phyloP scores from a whole-genome alignment of 179 eudicot species.

The Patellifolia procumbens region DNA sequence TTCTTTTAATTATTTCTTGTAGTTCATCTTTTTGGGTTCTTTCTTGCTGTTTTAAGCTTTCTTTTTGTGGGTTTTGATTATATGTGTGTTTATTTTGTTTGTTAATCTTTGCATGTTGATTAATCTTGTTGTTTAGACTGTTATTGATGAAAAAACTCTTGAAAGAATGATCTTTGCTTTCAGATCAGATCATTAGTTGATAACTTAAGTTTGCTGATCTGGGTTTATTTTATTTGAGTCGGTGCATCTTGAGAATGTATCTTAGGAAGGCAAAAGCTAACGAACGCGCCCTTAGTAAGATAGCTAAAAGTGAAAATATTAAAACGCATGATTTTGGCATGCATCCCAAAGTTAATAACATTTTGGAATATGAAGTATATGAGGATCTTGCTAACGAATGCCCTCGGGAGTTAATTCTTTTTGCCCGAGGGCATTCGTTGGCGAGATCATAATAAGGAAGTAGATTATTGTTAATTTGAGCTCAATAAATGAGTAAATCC shows the following conservation, averaged over 20 bases:
- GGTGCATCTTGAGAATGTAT: not conserved
- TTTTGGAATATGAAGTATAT: too few relatives aligned
- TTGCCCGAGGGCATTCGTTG: too few relatives aligned
- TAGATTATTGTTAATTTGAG: not conserved
- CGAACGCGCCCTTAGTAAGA: too few relatives aligned
- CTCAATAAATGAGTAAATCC: not conserved
- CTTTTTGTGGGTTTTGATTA: not conserved
- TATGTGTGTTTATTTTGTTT: not conserved
- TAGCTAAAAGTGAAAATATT: too few relatives aligned
- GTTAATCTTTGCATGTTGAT: constrained; percentile 14
- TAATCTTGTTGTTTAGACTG: not conserved
- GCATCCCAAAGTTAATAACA: too few relatives aligned
- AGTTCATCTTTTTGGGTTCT: not conserved
- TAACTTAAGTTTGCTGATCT: not conserved
- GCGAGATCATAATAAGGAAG: not conserved
- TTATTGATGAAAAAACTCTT: not conserved
- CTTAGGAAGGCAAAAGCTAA: too few relatives aligned
- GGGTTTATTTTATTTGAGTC: not conserved
- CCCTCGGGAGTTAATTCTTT: too few relatives aligned
- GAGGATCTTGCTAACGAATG: too few relatives aligned
- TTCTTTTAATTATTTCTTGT: constrained; percentile 9
- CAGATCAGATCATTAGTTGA: constrained; percentile 16
- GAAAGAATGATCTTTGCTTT: not conserved
- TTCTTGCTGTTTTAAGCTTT: not conserved
- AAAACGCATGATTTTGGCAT: too few relatives aligned